Conservation (phyloP, 257 asterid species). For the Rauvolfia tetraphylla region DNA sequence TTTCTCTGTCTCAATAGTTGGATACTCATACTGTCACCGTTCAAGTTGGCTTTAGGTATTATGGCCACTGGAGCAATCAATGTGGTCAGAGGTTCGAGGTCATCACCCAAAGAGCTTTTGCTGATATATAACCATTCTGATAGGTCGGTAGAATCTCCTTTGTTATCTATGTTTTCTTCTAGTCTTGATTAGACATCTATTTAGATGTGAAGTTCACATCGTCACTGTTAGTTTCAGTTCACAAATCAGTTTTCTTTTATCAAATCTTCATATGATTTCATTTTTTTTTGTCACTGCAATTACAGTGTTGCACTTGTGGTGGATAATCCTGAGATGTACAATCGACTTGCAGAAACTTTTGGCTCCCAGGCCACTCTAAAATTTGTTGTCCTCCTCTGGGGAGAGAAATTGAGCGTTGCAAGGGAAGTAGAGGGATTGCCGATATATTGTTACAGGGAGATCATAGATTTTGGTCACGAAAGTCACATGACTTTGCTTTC, state of each 20-base stretch:
- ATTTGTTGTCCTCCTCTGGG: constrained; percentile 79
- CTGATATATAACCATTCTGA: constrained; percentile 88
- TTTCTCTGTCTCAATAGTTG: constrained; percentile 12
- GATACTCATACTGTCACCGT: neutral
- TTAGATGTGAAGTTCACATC: neutral
- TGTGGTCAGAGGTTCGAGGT: constrained; percentile 92
- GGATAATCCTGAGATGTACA: constrained; percentile 70
- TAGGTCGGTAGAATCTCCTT: constrained; percentile 44
- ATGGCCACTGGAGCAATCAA: constrained; percentile 94
- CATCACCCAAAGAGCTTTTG: constrained; percentile 81
- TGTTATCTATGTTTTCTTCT: neutral
- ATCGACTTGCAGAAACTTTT: constrained; percentile 46
- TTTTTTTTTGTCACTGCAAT: constrained; percentile 22
- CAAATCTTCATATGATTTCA: neutral
- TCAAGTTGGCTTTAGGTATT: constrained; percentile 52
- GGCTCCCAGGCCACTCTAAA: constrained; percentile 45
- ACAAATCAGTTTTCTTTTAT: neutral
- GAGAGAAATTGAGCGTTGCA: constrained; percentile 59
- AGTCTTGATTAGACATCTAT: neutral
- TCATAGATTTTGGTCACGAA: constrained; percentile 58
- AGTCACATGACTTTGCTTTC: constrained; percentile 53
- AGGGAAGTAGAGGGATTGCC: constrained; percentile 43
- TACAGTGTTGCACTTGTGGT: constrained; percentile 79
- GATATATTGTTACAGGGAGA: constrained; percentile 60
- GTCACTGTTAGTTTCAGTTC: neutral